Evolutionary conservation across 495 filamentous ascomycete genomes (phyloP).

Genomic region (Penicillium soppii): DNA sequence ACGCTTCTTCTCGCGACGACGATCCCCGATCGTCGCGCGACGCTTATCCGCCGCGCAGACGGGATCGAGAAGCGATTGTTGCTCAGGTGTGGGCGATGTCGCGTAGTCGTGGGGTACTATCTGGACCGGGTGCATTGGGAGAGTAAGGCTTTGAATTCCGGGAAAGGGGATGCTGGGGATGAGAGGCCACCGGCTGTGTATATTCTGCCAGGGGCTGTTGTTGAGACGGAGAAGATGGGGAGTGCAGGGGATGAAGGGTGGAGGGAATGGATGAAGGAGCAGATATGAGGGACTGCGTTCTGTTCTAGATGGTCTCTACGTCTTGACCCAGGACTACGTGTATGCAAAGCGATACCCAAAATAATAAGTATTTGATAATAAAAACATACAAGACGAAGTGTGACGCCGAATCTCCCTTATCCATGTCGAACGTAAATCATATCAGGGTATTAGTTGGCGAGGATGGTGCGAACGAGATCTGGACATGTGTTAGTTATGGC

Average conservation of each 20-base stretch:
- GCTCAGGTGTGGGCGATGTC: conserved; percentile 62
- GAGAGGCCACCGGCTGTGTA: conserved; percentile 51
- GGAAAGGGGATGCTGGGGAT: background rate
- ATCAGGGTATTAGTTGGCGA: conserved; percentile 71
- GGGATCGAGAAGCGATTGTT: conserved; percentile 72
- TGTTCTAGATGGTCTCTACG: too few species aligned
- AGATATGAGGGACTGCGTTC: too few species aligned
- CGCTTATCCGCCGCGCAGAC: conserved; percentile 60
- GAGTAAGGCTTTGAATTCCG: too few species aligned
- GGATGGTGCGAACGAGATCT: conserved; percentile 93
- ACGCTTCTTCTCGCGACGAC: conserved; percentile 51
- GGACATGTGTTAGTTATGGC: background rate
- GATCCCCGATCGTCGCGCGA: conserved; percentile 45
- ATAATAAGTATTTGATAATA: conserved; percentile 10
- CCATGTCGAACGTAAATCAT: conserved; percentile 20
- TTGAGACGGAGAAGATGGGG: conserved; percentile 48
- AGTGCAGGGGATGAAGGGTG: conserved; percentile 32
- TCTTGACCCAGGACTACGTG: too few species aligned
- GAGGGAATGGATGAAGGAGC: conserved; percentile 26
- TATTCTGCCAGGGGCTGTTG: conserved; percentile 55
- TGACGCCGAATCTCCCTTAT: conserved; percentile 10
- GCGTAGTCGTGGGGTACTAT: conserved; percentile 62
- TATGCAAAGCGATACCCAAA: conserved; percentile 1
- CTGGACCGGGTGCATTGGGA: conserved; percentile 42
- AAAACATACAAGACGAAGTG: conserved; percentile 7